These are phyloP conservation scores for Hericium alpestre DNA, from an alignment of 768 basidiomycete genomes.

Conservation along the genomic window DNA sequence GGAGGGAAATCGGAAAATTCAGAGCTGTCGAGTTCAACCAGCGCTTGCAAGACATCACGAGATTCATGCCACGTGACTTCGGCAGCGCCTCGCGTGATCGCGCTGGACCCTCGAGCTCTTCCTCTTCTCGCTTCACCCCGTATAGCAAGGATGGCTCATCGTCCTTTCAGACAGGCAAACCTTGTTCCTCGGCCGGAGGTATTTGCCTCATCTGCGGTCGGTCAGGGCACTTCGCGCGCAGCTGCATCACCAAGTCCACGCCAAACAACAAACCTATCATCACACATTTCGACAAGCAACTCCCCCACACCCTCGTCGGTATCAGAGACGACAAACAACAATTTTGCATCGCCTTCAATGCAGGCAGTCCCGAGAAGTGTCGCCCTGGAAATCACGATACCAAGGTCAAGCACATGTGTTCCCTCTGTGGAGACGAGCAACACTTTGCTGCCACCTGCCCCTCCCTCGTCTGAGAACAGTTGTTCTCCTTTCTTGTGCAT, in stretches of 20 bases:
- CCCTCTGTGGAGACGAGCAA: not conserved
- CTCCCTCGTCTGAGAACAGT: not conserved
- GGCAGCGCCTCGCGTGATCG: not conserved
- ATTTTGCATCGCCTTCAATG: not conserved
- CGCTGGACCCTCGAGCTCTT: too few relatives aligned
- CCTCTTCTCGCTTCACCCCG: not conserved
- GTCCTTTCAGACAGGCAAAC: not conserved
- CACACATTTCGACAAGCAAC: not conserved
- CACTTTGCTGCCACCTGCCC: not conserved
- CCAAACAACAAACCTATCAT: not conserved
- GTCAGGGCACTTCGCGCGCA: not conserved
- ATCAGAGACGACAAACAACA: not conserved
- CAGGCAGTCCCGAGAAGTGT: not conserved
- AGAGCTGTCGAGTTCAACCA: not conserved
- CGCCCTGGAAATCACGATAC: not conserved
- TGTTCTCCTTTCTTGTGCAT: not conserved
- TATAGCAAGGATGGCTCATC: not conserved
- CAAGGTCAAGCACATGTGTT: not conserved
- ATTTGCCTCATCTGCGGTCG: not conserved
- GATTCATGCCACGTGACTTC: not conserved
- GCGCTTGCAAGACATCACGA: not conserved
- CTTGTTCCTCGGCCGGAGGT: not conserved
- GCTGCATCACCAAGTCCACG: not conserved
- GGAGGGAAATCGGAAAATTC: not conserved
- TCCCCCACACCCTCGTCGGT: not conserved